A percentile compares a stretch with the other conserved stretches of the same genome.
phyloP scores from a whole-genome alignment of 441 rosid genomes.

The Euphorbia corollata region DNA sequence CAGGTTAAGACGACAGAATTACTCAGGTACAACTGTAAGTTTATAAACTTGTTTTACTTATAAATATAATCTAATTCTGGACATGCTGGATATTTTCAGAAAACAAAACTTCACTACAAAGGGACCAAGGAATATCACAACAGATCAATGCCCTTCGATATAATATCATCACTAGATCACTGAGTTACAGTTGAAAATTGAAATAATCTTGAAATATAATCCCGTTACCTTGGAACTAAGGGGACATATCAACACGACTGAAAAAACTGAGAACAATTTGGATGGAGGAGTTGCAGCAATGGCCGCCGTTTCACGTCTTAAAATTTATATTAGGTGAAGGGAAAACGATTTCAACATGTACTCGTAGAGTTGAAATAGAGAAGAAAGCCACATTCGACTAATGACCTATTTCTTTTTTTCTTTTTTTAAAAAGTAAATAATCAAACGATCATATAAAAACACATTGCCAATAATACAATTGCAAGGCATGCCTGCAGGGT shows the following conservation, averaged over 20 bases:
- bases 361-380: neutral
- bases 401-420: no score
- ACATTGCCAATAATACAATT: neutral
- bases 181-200: no score
- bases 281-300: constrained; percentile 49
- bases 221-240: constrained; percentile 59
- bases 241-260: constrained; percentile 62
- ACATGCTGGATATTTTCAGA: no score
- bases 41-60: no score
- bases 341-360: constrained; percentile 1
- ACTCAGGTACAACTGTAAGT: no score
- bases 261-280: constrained; percentile 67
- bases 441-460: neutral
- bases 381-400: no score
- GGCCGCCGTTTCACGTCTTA: constrained; percentile 56
- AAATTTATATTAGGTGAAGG: constrained; percentile 20
- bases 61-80: no score
- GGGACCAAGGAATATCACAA: neutral
- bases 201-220: no score
- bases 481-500: neutral
- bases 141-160: no score
- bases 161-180: no score
- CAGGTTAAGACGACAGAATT: no score
- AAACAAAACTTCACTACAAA: neutral
- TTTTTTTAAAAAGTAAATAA: neutral